These are phyloP conservation scores for Penicillium sp. DNA, from an alignment of 2,329 filamentous ascomycete species.

Conservation along the genomic window DNA sequence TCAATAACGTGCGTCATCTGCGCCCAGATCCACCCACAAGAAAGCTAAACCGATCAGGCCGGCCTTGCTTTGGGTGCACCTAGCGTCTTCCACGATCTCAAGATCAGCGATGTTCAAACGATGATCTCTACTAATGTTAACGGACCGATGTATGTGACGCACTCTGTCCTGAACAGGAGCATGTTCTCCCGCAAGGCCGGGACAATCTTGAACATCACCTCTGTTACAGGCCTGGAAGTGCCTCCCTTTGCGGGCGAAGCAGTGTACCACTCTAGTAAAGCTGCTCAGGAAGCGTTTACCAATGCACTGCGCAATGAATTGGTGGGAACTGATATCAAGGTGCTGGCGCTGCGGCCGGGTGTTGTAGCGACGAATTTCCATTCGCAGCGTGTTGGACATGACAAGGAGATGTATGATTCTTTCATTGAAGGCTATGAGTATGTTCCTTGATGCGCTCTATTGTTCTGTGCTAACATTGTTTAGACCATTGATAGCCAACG, in stretches of 20 bases:
- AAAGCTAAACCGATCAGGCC: slow-evolving; percentile 24
- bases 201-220: slow-evolving; percentile 48
- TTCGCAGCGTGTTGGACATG: slow-evolving; percentile 42
- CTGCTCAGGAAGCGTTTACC: slow-evolving; percentile 46
- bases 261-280: slow-evolving; percentile 44
- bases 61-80: slow-evolving; percentile 47
- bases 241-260: slow-evolving; percentile 48
- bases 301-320: slow-evolving; percentile 48
- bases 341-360: slow-evolving; percentile 44
- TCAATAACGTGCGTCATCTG: slow-evolving; percentile 39
- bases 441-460: not conserved
- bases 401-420: slow-evolving; percentile 39
- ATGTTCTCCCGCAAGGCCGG: slow-evolving; percentile 40
- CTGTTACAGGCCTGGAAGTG: slow-evolving; percentile 44
- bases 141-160: slow-evolving; percentile 45
- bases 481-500: slow-evolving; percentile 38
- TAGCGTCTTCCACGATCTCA: slow-evolving; percentile 38
- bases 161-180: slow-evolving; percentile 42
- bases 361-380: slow-evolving; percentile 49
- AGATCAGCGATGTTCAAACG: slow-evolving; percentile 39
- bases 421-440: slow-evolving; percentile 43
- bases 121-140: slow-evolving; percentile 48
- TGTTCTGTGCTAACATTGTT: not conserved
- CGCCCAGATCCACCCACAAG: not conserved
- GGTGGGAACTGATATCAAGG: slow-evolving; percentile 44